Percentiles rank a stretch among this genome's conserved stretches.
Evolutionary conservation across 2,329 filamentous ascomycete genomes (phyloP).

Genomic region (Beauveria scarabaeidicola): DNA sequence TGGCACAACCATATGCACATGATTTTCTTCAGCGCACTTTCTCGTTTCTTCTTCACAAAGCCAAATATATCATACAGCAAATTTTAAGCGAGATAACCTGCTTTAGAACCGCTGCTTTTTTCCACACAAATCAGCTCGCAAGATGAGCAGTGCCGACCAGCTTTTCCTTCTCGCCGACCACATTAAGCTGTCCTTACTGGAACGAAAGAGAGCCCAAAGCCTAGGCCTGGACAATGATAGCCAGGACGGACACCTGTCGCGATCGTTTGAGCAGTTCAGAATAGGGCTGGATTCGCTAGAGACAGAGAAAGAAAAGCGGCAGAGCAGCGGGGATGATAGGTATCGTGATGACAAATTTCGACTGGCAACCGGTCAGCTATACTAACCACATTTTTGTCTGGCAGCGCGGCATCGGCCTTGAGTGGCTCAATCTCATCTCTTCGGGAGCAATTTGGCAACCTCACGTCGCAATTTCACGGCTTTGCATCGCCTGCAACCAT

Average conservation of each 20-base stretch:
- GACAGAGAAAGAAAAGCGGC: slow-evolving; percentile 53
- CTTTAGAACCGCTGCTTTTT: too few species aligned
- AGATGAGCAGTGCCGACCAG: slow-evolving; percentile 50
- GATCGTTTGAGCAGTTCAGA: slow-evolving; percentile 78
- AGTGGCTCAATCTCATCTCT: slow-evolving; percentile 60
- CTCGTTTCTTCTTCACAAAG: neutral
- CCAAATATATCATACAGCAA: neutral
- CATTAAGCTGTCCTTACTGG: slow-evolving; percentile 89
- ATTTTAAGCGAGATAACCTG: too few species aligned
- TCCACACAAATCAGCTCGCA: neutral
- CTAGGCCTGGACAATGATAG: slow-evolving; percentile 70
- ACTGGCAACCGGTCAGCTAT: neutral
- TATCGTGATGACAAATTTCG: slow-evolving; percentile 24
- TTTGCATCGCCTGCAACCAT: slow-evolving; percentile 42
- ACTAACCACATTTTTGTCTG: neutral
- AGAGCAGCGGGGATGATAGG: slow-evolving; percentile 56
- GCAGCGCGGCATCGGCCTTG: slow-evolving; percentile 40
- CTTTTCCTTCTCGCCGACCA: slow-evolving; percentile 92
- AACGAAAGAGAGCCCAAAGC: slow-evolving; percentile 77
- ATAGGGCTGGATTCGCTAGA: slow-evolving; percentile 68
- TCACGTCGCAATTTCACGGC: slow-evolving; percentile 73
- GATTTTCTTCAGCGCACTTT: too few species aligned
- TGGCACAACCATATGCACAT: too few species aligned
- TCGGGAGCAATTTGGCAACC: slow-evolving; percentile 64
- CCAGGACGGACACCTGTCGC: slow-evolving; percentile 81